These are phyloP conservation scores for Exophiala spinifera DNA, from an alignment of 2,329 filamentous ascomycete species.

Conservation along the genomic window DNA sequence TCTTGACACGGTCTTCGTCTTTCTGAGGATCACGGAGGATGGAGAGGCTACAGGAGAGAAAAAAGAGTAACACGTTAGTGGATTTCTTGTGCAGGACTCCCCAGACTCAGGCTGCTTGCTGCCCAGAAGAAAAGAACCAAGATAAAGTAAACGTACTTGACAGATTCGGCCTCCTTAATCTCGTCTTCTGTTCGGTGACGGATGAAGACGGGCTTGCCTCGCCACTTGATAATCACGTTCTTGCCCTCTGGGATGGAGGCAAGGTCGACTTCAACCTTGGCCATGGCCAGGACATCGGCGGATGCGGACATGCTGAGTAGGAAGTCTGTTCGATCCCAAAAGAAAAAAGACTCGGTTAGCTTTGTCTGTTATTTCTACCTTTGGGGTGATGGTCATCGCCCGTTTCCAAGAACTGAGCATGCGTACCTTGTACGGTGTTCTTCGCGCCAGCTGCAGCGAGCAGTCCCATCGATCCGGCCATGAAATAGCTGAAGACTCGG, in stretches of 20 bases:
- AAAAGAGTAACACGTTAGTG: too few species aligned
- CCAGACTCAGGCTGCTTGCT: too few species aligned
- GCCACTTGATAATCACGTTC: conserved; percentile 99
- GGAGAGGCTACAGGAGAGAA: conserved; percentile 49
- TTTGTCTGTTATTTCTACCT: conserved; percentile 3
- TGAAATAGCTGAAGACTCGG: conserved; percentile 94
- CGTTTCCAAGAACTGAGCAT: neutral
- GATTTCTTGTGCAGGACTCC: too few species aligned
- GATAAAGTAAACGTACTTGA: conserved; percentile 61
- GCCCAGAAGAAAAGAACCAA: too few species aligned
- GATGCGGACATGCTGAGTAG: conserved; percentile 99
- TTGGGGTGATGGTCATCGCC: neutral
- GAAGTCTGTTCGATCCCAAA: conserved; percentile 67
- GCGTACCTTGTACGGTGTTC: conserved; percentile 89
- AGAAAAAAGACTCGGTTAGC: conserved; percentile 5
- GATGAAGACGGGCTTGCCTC: conserved; percentile 99
- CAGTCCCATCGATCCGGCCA: conserved; percentile 93
- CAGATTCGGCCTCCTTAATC: conserved; percentile 90
- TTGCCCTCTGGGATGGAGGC: conserved; percentile 94
- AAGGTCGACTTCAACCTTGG: conserved; percentile 98
- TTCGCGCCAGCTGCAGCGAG: conserved; percentile 91
- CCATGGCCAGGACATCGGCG: conserved; percentile 96
- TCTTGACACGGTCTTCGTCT: conserved; percentile 91
- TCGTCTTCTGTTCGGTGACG: conserved; percentile 91
- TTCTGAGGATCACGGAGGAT: conserved; percentile 84